Evolutionary conservation across 345 rosid species (phyloP).

Genomic region (Eucalyptus urophylla): DNA sequence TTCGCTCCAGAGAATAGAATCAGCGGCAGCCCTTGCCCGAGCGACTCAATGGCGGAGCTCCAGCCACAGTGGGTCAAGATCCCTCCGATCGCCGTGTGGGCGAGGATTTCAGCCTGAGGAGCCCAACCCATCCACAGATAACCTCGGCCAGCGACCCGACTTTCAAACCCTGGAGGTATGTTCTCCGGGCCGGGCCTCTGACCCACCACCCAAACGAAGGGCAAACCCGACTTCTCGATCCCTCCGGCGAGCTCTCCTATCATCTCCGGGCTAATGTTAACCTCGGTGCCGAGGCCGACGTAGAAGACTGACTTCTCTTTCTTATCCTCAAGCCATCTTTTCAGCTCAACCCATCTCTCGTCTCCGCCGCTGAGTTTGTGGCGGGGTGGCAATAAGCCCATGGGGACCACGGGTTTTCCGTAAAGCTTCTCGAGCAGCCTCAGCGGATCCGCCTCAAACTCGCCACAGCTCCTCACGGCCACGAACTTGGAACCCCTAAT

Average conservation of each 20-base stretch:
- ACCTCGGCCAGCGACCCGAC: background rate
- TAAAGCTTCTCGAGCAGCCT: background rate
- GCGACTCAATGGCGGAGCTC: conserved; percentile 4
- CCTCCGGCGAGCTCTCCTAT: conserved; percentile 1
- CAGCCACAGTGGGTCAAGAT: conserved; percentile 11
- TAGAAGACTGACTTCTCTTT: background rate
- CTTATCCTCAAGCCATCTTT: background rate
- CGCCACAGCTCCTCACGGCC: background rate
- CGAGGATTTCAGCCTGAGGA: background rate
- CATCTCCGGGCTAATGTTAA: background rate
- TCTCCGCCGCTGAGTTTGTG: background rate
- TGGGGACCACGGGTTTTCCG: background rate
- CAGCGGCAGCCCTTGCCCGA: background rate
- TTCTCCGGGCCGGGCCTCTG: background rate
- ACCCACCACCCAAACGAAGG: conserved; percentile 6
- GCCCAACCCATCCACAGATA: conserved; percentile 3
- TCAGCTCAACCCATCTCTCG: background rate
- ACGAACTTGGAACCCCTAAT: background rate
- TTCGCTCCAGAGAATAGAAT: background rate
- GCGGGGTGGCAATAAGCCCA: background rate
- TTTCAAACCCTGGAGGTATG: background rate
- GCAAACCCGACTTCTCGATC: background rate
- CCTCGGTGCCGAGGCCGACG: conserved; percentile 3
- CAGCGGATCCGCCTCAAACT: conserved; percentile 1
- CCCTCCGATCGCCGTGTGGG: conserved; percentile 1